phyloP scores from a whole-genome alignment of 768 basidiomycete genomes.

The Mycena indigotica region DNA sequence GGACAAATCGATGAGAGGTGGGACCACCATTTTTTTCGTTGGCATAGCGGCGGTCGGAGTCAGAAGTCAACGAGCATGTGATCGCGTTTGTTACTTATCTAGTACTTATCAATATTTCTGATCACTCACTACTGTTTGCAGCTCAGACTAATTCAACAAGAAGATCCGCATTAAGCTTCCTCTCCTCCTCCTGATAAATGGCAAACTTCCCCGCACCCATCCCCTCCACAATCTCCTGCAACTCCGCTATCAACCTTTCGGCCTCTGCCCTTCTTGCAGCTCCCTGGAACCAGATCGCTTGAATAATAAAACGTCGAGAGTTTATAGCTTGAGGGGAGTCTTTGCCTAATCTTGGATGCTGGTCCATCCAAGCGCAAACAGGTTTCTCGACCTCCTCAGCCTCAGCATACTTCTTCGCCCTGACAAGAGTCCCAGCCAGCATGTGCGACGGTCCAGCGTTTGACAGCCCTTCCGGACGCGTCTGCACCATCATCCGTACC shows the following conservation, averaged over 20 bases:
- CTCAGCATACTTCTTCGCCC: background rate
- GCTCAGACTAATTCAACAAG: background rate
- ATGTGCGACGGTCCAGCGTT: background rate
- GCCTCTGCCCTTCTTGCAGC: background rate
- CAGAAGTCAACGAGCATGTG: background rate
- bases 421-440: background rate
- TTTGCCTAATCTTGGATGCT: background rate
- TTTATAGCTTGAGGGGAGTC: background rate
- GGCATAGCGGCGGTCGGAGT: background rate
- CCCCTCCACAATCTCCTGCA: background rate
- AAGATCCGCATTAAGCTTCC: background rate
- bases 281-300: background rate
- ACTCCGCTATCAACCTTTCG: background rate
- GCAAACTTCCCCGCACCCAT: background rate
- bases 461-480: background rate
- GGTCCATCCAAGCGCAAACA: background rate
- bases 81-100: background rate
- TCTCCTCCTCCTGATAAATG: background rate
- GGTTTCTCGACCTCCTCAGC: background rate
- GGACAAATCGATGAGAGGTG: conserved; percentile 5
- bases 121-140: background rate
- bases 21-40: background rate
- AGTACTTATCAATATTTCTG: background rate
- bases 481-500: background rate
- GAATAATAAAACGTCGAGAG: background rate